These are phyloP conservation scores for Patellifolia procumbens DNA, from an alignment of 179 eudicot genomes.

Conservation along the genomic window DNA sequence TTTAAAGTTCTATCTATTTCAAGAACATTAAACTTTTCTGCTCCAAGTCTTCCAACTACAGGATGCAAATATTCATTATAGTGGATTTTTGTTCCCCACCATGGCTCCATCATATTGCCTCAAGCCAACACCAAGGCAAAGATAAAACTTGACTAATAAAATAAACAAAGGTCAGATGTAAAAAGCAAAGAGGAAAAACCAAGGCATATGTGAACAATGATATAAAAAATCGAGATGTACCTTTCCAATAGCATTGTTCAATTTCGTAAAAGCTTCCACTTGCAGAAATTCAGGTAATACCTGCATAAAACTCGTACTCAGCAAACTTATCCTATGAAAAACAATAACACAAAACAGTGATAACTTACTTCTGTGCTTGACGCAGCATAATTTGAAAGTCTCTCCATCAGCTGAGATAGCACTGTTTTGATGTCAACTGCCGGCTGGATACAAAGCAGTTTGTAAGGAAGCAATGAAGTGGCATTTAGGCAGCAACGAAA, in stretches of 20 bases:
- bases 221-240: conserved; percentile 34
- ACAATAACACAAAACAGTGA: background rate
- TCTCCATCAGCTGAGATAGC: conserved; percentile 86
- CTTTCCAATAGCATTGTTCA: conserved; percentile 95
- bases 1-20: background rate
- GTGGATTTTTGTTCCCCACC: background rate
- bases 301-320: conserved; percentile 45
- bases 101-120: background rate
- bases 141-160: background rate
- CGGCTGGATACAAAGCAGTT: conserved; percentile 52
- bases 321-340: conserved; percentile 9
- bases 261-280: conserved; percentile 95
- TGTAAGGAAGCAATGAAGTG: conserved; percentile 14
- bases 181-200: background rate
- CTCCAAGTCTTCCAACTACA: background rate
- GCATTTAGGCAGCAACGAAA: background rate
- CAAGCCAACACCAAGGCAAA: background rate
- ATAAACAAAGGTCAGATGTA: background rate
- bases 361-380: conserved; percentile 85
- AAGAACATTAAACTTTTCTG: background rate
- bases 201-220: background rate
- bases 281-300: conserved; percentile 91
- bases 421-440: conserved; percentile 89
- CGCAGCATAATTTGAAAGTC: conserved; percentile 94
- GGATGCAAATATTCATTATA: background rate